Base-by-base conservation (phyloP, 2,329 filamentous ascomycete genomes). In the Epichloe baconii region DNA sequence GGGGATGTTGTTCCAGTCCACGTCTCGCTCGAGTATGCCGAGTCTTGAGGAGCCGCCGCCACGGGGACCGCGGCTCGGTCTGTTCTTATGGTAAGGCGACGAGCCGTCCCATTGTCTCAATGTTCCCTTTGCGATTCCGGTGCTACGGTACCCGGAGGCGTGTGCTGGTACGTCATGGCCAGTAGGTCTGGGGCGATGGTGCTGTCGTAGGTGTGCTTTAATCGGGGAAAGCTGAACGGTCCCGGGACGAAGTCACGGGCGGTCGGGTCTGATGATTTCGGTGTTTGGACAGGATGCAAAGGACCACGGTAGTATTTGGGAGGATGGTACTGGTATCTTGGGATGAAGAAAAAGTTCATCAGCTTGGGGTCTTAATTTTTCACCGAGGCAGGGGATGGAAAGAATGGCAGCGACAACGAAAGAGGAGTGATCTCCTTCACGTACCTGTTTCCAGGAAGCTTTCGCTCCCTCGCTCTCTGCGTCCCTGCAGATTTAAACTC, bases 261-360 rank as follows among this genome's bases (percentile, higher is more conserved):
- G 31, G 85, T 79, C 1, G 90, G 90, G 62, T 96, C 87, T 55
- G 90, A 93, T 48, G 83, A 79, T 40, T 82, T 78, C n/a, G 88
- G 91, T 53, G 88, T 86, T 71, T 95, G 88, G 62, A 96, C 82
- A 48, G 93, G 93, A 66, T 97, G 90, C 23, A 97, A 77, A 56
- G 90, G 90, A 52, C 93, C 93, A 62, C 91, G 87, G 68, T 95
- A 83, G 77, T 90, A 98, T 72, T 91, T 93, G 56, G 93, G 93
- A 48, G 91, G 85, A 57, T 90, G 88, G 69, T 86, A 97, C 70
- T 95, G 87, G 72, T 97, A 98, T 77, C 91, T 95, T 55, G n/a
- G 26, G 31, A 19, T 17, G 34, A n/a, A 35, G 34, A 5, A 15
- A 41, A 15, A n/a, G 10, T 43, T 21, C 21, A 41, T 51, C 8